Base-by-base conservation (phyloP, 2,329 filamentous ascomycete genomes). In the Biscogniauxia sp. region DNA sequence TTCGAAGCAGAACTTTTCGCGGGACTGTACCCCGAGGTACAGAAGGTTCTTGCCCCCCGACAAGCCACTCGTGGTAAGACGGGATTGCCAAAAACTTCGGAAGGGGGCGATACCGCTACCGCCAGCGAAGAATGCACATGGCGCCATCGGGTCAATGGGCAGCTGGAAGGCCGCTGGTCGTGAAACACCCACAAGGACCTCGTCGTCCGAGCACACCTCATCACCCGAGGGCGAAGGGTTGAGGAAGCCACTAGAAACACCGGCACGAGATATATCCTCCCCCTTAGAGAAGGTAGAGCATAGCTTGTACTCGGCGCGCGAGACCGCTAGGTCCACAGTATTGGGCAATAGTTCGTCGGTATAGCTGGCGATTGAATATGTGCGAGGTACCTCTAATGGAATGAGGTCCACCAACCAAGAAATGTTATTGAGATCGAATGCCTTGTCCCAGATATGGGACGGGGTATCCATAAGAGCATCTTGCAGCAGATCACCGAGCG, bases 41-140 rank as follows among this genome's bases (percentile, higher is more conserved):
- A 84, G 70, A 19, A 82, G 57, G 23, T 69, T 69, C 58, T 67
- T 68, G 51, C 67, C 67, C 52, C 66, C 67, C 13, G 65, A 67
- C 28, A 68, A 53, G 50, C 64, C 65, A 9, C 58, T 61, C 4
- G 61, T 64, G 20, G 52, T 55, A 9, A 69, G 28, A 0, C 82
- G 77, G 11, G 79, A 73, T 68, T 83, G 80, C 81, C 81, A 84
- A 67, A 84, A 84, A 55, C 80, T 80, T 4, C 82, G 74, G 71
- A 84, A 84, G 0, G 82, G 81, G 0, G 82, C 82, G 25, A 84
- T 82, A 1, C 82, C 82, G 51, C 79, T 82, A 0, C 81, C 82
- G 13, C 82, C 82, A 0, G 82, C 82, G 64, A 84, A 84, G 65
- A 80, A 80, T 0, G 80, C 80, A 20, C 81, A 82, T 0, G 81